These are phyloP conservation scores for Scytalidium lignicola DNA, from an alignment of 2,329 filamentous ascomycete species.

Conservation along the genomic window DNA sequence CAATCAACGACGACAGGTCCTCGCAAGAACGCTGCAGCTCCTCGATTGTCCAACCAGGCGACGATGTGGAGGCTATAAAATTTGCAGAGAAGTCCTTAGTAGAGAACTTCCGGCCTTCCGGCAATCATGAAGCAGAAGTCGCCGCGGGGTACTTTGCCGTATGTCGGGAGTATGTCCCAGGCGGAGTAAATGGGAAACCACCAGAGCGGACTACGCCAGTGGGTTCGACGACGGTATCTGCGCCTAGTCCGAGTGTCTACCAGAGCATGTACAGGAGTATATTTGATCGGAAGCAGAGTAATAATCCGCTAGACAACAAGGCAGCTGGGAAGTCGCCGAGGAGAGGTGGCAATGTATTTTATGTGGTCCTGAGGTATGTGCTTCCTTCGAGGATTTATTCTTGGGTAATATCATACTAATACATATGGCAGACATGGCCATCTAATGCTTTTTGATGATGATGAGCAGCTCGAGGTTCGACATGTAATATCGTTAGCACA, in stretches of 20 bases:
- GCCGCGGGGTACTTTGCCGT: slow-evolving; percentile 94
- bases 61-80: slow-evolving; percentile 61
- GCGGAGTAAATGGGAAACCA: slow-evolving; percentile 87
- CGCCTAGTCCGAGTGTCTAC: slow-evolving; percentile 89
- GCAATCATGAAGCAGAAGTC: slow-evolving; percentile 64
- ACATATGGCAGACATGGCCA: slow-evolving; percentile 68
- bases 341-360: slow-evolving; percentile 82
- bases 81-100: slow-evolving; percentile 52
- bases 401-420: slow-evolving; percentile 9
- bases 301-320: slow-evolving; percentile 28
- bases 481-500: slow-evolving; percentile 92
- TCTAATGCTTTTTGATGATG: slow-evolving; percentile 95
- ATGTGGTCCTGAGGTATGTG: slow-evolving; percentile 74
- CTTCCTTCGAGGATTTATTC: slow-evolving; percentile 9
- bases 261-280: slow-evolving; percentile 97
- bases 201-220: slow-evolving; percentile 80
- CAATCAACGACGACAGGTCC: slow-evolving; percentile 41
- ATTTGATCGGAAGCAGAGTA: slow-evolving; percentile 70
- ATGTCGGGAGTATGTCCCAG: slow-evolving; percentile 85
- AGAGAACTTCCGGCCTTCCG: slow-evolving; percentile 54
- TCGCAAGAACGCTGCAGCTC: slow-evolving; percentile 29
- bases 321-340: slow-evolving; percentile 33
- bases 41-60: slow-evolving; percentile 51
- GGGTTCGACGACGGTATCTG: slow-evolving; percentile 66
- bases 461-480: slow-evolving; percentile 89